Evolutionary conservation across 805 yeast species (phyloP).

Genomic region (Torulaspora gathmanii): DNA sequence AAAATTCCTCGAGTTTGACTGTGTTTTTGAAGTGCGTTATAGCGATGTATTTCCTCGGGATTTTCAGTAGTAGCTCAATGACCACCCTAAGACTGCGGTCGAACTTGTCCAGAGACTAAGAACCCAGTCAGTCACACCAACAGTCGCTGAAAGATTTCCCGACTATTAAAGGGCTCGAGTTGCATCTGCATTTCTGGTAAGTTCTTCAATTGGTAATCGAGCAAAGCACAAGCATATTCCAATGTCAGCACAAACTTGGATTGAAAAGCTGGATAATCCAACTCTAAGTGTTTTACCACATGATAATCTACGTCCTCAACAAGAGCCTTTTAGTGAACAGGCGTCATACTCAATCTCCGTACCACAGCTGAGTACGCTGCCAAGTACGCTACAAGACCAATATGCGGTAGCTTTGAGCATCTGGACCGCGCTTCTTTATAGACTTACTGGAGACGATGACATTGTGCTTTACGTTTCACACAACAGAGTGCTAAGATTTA

Average conservation of each 20-base stretch:
- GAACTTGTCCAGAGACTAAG: not conserved
- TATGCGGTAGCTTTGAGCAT: conserved; percentile 59
- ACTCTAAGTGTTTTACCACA: conserved; percentile 85
- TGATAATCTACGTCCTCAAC: conserved; percentile 75
- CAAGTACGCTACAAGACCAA: conserved; percentile 21
- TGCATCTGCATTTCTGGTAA: not conserved
- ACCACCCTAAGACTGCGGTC: not conserved
- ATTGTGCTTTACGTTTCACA: conserved; percentile 60
- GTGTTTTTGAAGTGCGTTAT: not conserved
- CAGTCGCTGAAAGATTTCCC: not conserved
- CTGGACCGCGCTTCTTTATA: conserved; percentile 63
- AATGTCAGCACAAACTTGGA: conserved; percentile 45
- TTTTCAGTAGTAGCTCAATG: conserved; percentile 1
- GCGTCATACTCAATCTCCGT: conserved; percentile 37
- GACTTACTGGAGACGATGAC: conserved; percentile 93
- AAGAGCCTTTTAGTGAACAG: conserved; percentile 64
- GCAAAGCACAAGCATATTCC: too few species aligned
- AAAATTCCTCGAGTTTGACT: conserved; percentile 1
- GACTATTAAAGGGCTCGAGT: not conserved
- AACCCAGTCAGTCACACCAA: conserved; percentile 1
- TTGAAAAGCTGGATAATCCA: conserved; percentile 61
- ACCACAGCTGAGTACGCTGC: conserved; percentile 30
- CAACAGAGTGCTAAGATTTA: conserved; percentile 53
- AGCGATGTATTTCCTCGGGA: conserved; percentile 11
- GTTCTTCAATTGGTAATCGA: too few species aligned